Evolutionary conservation across 2,329 filamentous ascomycete species (phyloP), one percentile per base, ranked within the genome.

Genomic region (Fusarium haematococcum): DNA sequence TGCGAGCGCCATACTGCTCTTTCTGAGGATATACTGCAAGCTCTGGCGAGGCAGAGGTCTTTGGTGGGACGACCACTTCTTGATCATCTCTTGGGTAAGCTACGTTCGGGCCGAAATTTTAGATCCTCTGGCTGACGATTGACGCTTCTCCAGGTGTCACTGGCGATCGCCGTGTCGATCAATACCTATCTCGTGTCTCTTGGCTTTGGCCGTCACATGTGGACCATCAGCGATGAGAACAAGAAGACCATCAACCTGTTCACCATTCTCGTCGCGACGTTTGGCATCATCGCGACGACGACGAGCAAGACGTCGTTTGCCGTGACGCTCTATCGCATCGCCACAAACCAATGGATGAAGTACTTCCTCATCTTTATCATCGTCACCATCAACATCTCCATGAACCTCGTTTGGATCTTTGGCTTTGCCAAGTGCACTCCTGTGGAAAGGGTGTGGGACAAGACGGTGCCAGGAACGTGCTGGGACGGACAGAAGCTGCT

Each of bases 301-400:
- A 78, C 77, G 63, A 83, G 81, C 69, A 85, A 84, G 67, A 81
- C 83, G 0, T 84, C 83, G 0, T 83, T 85, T 64, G 82, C 81
- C 11, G 74, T 84, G n/a, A 83, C 82, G 0, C 69, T 84, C 4
- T 75, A 83, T 25, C 77, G 81, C 5, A 78, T 84, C 35, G 72
- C 77, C 5, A 78, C 73, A 10, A 72, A 79, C 18, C 66, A 52
- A 65, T 71, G 80, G 81, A 66, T 76, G 75, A 69, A 77, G 11
- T 74, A 76, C 20, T 77, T 81, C 39, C 71, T 82, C 8, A 72
- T 81, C 4, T 82, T 82, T 57, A 23, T 82, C 45, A 78, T 83
- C 8, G 76, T 82, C 69, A 75, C 80, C 10, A 78, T 81, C 63
- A 83, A 83, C 48, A 23, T 80, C 9, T 79, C 79, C 0, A 80